Percentiles rank a stretch among this genome's conserved stretches.
Conservation (phyloP, 2,329 filamentous ascomycete genomes). For the Ophiocordyceps australis region DNA sequence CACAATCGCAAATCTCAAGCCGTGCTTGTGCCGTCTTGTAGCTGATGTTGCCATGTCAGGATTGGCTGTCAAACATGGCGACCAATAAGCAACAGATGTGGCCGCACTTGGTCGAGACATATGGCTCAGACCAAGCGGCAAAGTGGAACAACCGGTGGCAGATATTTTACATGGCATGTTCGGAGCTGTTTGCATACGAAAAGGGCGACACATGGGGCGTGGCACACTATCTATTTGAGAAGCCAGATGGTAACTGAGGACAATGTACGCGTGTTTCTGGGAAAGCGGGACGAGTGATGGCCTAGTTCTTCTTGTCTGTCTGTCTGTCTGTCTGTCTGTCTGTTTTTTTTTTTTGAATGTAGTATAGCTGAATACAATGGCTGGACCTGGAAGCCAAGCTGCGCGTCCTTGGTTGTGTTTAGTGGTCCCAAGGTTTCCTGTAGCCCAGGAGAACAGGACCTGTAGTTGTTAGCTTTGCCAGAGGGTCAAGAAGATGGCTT, state of each 20-base stretch:
- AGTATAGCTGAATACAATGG: too few relatives aligned
- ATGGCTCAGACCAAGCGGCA: conserved; percentile 37
- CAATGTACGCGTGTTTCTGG: too few relatives aligned
- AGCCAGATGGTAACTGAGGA: conserved; percentile 13
- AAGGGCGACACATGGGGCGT: conserved; percentile 52
- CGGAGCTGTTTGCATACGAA: conserved; percentile 48
- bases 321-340: too few relatives aligned
- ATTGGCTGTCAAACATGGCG: conserved; percentile 45
- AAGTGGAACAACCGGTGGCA: conserved; percentile 57
- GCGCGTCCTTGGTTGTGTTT: too few relatives aligned
- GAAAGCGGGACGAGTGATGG: conserved; percentile 1
- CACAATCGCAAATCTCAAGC: background rate
- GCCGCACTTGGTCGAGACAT: conserved; percentile 46
- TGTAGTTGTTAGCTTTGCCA: too few relatives aligned
- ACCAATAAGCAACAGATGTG: conserved; percentile 40
- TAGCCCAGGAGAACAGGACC: conserved; percentile 67
- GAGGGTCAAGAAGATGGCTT: background rate
- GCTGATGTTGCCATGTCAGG: conserved; percentile 17
- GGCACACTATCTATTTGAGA: conserved; percentile 48
- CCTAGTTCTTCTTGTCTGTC: background rate
- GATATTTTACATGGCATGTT: conserved; percentile 55
- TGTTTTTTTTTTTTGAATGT: too few relatives aligned
- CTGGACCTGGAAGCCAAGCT: too few relatives aligned
- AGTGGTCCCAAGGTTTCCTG: conserved; percentile 97
- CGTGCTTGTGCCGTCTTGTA: background rate